These are phyloP conservation scores for Jacaranda copaia DNA, from an alignment of 257 asterid species.

Conservation along the genomic window DNA sequence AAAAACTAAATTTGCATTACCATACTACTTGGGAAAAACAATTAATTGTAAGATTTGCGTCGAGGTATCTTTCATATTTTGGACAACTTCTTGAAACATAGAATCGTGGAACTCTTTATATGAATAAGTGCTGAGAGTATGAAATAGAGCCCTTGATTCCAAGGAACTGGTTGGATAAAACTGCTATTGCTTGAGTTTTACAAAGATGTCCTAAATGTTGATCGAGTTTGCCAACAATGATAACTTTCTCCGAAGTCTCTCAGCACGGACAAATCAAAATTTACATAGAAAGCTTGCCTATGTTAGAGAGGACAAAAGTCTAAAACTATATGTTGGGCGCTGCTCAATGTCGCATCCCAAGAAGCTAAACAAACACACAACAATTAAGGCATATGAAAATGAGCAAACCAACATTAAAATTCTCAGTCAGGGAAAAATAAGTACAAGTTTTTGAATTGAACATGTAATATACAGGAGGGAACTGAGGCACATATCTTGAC, in stretches of 20 bases:
- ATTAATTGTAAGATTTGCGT: not conserved
- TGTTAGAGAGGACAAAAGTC: too few species aligned
- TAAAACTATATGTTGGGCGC: too few species aligned
- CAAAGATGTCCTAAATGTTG: not conserved
- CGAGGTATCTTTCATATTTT: too few species aligned
- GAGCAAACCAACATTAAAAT: not conserved
- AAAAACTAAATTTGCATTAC: not conserved
- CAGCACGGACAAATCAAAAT: not conserved
- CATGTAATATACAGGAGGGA: slow-evolving; percentile 51
- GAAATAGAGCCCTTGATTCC: not conserved
- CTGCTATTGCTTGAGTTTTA: not conserved
- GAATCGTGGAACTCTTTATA: too few species aligned
- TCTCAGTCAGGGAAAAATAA: slow-evolving; percentile 11
- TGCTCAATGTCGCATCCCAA: not conserved
- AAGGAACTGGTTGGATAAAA: not conserved
- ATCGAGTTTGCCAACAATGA: not conserved
- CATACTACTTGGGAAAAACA: not conserved
- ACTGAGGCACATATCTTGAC: slow-evolving; percentile 32
- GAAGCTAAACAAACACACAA: not conserved
- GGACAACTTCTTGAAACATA: too few species aligned
- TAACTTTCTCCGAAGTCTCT: too few species aligned
- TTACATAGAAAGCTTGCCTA: not conserved
- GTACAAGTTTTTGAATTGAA: slow-evolving; percentile 34
- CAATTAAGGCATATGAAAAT: slow-evolving; percentile 8
- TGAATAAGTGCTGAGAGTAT: not conserved